A percentile compares a stretch with the other conserved stretches of the same genome.
phyloP scores from a whole-genome alignment of 306 rosid species.

The Prunus mume region DNA sequence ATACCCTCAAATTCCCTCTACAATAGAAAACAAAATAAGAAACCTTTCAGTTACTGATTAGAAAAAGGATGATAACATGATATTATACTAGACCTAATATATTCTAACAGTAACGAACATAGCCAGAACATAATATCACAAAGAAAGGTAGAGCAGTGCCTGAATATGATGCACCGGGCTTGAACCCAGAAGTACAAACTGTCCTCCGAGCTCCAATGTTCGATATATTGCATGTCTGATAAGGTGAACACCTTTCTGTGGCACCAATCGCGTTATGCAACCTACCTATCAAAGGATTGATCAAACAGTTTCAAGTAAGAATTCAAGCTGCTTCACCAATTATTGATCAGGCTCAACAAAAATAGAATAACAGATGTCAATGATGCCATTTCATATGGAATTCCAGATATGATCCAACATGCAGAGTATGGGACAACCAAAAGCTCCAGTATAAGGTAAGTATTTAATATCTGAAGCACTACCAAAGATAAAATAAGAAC shows the following conservation, averaged over 20 bases:
- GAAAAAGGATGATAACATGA: not conserved
- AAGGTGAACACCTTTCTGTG: constrained; percentile 96
- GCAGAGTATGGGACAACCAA: not conserved
- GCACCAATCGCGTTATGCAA: constrained; percentile 95
- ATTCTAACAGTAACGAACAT: not conserved
- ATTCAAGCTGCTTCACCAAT: constrained; percentile 21
- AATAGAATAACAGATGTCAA: not conserved
- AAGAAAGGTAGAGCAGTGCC: constrained; percentile 37
- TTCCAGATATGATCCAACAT: not conserved
- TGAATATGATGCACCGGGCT: constrained; percentile 92
- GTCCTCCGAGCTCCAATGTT: constrained; percentile 90
- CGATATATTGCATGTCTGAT: constrained; percentile 87
- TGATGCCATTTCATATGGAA: not conserved
- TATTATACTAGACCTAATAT: no score
- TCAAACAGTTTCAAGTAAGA: constrained; percentile 14
- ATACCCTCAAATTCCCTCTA: constrained; percentile 91
- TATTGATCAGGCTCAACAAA: not conserved
- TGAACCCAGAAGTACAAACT: constrained; percentile 93
- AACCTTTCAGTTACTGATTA: not conserved
- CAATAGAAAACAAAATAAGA: constrained; percentile 23
- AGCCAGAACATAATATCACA: not conserved
- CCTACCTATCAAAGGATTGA: constrained; percentile 61
- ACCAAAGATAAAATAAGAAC: not conserved
- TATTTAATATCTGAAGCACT: not conserved
- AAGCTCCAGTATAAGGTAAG: not conserved